phyloP scores from a whole-genome alignment of 192 early-diverging fungal species.

The Coemansia furcata region DNA sequence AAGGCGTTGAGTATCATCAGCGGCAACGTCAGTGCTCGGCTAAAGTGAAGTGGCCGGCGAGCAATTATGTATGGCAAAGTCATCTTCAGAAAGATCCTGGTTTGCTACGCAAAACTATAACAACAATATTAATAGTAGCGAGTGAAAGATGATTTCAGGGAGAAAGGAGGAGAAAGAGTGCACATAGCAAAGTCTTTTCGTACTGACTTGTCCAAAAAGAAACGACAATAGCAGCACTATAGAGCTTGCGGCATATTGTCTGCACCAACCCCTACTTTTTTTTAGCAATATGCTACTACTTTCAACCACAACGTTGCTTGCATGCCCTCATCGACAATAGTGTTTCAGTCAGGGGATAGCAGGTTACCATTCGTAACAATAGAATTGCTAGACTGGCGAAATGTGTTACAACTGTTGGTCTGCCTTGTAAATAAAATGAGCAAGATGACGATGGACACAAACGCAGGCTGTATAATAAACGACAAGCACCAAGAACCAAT shows the following conservation, averaged over 20 bases:
- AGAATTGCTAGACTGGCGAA: too few species aligned
- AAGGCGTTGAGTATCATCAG: slow-evolving; percentile 20
- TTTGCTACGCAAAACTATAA: background rate
- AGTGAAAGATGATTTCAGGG: background rate
- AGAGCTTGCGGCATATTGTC: background rate
- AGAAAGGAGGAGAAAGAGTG: background rate
- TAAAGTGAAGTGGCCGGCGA: slow-evolving; percentile 23
- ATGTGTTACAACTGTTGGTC: too few species aligned
- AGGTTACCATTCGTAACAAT: too few species aligned
- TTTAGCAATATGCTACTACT: background rate
- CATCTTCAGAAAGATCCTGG: slow-evolving; percentile 6
- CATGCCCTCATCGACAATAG: background rate
- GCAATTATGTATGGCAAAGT: slow-evolving; percentile 43
- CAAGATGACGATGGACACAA: too few species aligned
- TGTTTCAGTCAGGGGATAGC: too few species aligned
- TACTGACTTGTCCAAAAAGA: background rate
- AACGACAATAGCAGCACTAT: slow-evolving; percentile 3
- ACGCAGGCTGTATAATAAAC: too few species aligned
- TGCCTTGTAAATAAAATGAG: too few species aligned
- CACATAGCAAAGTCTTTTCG: background rate
- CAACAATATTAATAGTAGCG: background rate
- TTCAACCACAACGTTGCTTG: background rate
- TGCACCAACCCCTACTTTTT: background rate
- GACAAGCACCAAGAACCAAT: too few species aligned
- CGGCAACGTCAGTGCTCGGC: slow-evolving; percentile 18